These are phyloP conservation scores for Sporothrix humicola DNA, from an alignment of 2,329 filamentous ascomycete species.

Conservation along the genomic window DNA sequence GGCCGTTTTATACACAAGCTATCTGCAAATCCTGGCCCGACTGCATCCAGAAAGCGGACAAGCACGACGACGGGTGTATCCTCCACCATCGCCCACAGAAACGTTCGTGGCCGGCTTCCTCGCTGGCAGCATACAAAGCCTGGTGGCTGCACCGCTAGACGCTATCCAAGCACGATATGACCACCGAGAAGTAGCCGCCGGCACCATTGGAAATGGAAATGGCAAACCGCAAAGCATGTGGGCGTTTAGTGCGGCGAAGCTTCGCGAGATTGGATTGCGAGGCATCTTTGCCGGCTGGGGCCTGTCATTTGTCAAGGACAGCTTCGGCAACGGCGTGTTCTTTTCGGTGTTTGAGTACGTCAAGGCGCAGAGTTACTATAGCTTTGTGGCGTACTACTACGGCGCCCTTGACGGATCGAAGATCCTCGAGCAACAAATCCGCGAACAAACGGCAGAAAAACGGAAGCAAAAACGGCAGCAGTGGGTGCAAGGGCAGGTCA, in stretches of 20 bases:
- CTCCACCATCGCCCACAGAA: conserved; percentile 65
- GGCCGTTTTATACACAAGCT: conserved; percentile 75
- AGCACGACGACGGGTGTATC: conserved; percentile 68
- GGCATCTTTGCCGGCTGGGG: conserved; percentile 78
- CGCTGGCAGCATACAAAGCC: conserved; percentile 71
- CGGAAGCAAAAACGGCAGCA: conserved; percentile 41
- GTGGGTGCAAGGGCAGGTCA: conserved; percentile 66
- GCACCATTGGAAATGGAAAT: conserved; percentile 44
- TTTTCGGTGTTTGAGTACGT: conserved; percentile 78
- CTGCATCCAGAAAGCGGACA: conserved; percentile 68
- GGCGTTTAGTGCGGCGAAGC: conserved; percentile 70
- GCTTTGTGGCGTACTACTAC: conserved; percentile 74
- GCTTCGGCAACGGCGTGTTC: conserved; percentile 71
- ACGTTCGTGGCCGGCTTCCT: conserved; percentile 74
- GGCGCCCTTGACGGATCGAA: conserved; percentile 60
- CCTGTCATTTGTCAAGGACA: conserved; percentile 71
- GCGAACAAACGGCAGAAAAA: conserved; percentile 51
- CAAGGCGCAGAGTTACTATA: conserved; percentile 75
- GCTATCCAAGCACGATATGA: conserved; percentile 77
- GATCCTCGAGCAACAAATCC: conserved; percentile 43
- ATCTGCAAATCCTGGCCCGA: conserved; percentile 70
- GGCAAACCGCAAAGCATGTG: conserved; percentile 67
- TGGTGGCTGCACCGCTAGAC: conserved; percentile 76
- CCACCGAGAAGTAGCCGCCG: conserved; percentile 53
- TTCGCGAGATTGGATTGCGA: conserved; percentile 72